Conservation (phyloP, 805 yeast species). For the Lipomyces yamadae region DNA sequence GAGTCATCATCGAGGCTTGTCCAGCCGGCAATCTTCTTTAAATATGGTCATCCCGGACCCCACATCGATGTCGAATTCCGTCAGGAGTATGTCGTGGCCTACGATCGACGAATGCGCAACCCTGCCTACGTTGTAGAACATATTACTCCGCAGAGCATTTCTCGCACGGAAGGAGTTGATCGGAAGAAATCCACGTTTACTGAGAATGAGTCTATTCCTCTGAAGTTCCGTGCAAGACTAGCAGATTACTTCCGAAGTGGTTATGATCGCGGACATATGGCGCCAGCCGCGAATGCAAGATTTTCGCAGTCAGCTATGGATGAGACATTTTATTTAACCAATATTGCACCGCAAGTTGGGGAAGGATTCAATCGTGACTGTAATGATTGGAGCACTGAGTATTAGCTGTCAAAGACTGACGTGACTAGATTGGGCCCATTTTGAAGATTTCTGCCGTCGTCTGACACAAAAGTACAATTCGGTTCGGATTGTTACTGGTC, state of each 20-base stretch:
- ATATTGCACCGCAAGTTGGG: conserved; percentile 97
- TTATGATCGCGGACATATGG: conserved; percentile 86
- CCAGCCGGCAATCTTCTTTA: conserved; percentile 80
- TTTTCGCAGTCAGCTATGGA: conserved; percentile 91
- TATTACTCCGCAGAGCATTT: conserved; percentile 73
- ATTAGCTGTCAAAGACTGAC: not conserved
- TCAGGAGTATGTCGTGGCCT: conserved; percentile 81
- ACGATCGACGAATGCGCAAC: conserved; percentile 79
- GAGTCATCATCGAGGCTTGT: conserved; percentile 46
- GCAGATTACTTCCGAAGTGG: conserved; percentile 93
- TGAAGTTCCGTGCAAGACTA: conserved; percentile 71
- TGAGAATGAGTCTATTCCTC: conserved; percentile 86
- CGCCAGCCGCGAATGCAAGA: conserved; percentile 97
- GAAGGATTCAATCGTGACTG: conserved; percentile 94
- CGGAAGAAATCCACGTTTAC: conserved; percentile 79
- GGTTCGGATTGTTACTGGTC: conserved; percentile 92
- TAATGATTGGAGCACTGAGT: conserved; percentile 10
- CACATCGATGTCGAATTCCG: conserved; percentile 78
- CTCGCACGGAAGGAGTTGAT: conserved; percentile 70
- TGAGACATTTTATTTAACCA: conserved; percentile 86
- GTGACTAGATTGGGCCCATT: conserved; percentile 80
- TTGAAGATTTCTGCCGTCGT: conserved; percentile 85
- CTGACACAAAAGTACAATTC: conserved; percentile 71
- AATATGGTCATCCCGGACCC: conserved; percentile 96
- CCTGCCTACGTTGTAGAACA: conserved; percentile 64